Conservation (phyloP, 108 stramenopile genomes). For the Cyclostephanos invisitatus region DNA sequence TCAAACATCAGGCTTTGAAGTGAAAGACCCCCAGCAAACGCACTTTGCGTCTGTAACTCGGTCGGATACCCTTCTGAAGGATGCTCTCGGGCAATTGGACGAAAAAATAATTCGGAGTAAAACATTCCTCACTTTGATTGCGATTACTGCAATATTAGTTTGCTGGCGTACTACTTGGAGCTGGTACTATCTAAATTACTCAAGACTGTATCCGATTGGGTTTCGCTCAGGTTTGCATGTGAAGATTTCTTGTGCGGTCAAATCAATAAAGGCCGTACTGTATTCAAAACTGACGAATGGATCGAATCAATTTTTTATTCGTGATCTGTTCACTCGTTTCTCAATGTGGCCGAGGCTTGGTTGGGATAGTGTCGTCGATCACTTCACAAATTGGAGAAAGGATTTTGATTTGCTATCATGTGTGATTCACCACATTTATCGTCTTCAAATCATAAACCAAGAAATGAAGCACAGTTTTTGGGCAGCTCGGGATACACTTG, state of each 20-base stretch:
- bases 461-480: conserved; percentile 7
- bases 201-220: neutral
- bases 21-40: conserved; percentile 7
- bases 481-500: conserved; percentile 4
- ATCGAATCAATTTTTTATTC: too few species aligned
- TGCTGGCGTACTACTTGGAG: neutral
- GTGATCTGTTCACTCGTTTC: neutral
- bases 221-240: neutral
- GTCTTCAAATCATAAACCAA: conserved; percentile 6
- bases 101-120: neutral
- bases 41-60: neutral
- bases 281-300: too few species aligned
- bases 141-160: neutral
- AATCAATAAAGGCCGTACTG: too few species aligned
- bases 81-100: neutral
- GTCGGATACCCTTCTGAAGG: neutral
- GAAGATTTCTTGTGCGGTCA: too few species aligned
- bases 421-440: conserved; percentile 10
- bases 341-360: neutral
- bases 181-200: neutral
- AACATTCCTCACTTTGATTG: conserved; percentile 1
- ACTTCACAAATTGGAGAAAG: conserved; percentile 1
- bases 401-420: conserved; percentile 12
- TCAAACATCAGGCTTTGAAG: neutral
- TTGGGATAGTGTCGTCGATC: neutral